Conservation (phyloP, 2,329 filamentous ascomycete species). For the Ascochyta fabae region DNA sequence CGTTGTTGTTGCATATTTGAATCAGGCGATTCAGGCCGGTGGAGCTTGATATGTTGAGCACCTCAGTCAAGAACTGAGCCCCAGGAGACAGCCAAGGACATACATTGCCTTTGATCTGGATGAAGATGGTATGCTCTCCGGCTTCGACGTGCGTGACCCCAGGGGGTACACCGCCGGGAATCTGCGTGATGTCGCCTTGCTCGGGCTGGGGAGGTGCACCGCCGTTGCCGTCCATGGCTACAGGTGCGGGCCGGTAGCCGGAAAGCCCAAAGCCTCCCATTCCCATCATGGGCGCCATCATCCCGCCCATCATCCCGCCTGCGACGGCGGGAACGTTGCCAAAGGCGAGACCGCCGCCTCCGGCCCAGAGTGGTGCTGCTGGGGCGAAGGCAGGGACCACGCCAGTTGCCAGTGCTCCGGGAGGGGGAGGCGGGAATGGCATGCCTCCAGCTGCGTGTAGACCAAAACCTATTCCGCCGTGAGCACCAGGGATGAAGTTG, state of each 20-base stretch:
- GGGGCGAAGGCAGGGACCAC: conserved; percentile 34
- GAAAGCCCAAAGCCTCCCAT: conserved; percentile 15
- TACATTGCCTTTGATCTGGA: conserved; percentile 36
- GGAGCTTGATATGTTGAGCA: conserved; percentile 26
- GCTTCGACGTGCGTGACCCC: conserved; percentile 39
- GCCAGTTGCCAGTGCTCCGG: conserved; percentile 27
- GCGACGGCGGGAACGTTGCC: conserved; percentile 30
- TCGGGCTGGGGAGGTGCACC: conserved; percentile 26
- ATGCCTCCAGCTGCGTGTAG: conserved; percentile 26
- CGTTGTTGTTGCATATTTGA: conserved; percentile 33
- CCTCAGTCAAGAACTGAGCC: conserved; percentile 34
- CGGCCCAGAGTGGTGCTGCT: conserved; percentile 30
- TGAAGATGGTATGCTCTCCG: conserved; percentile 32
- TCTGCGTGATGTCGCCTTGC: conserved; percentile 33
- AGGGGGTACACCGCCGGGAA: conserved; percentile 35
- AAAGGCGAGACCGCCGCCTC: conserved; percentile 27
- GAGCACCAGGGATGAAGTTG: conserved; percentile 33
- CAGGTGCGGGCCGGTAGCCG: conserved; percentile 29
- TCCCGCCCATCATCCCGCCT: conserved; percentile 7
- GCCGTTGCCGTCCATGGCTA: conserved; percentile 31
- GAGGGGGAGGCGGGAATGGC: conserved; percentile 36
- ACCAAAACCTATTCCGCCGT: conserved; percentile 37
- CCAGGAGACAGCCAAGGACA: conserved; percentile 42
- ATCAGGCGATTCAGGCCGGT: conserved; percentile 43
- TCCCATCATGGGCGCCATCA: conserved; percentile 17